Base-by-base conservation (phyloP, 2,329 filamentous ascomycete genomes). In the Diaporthe citri region DNA sequence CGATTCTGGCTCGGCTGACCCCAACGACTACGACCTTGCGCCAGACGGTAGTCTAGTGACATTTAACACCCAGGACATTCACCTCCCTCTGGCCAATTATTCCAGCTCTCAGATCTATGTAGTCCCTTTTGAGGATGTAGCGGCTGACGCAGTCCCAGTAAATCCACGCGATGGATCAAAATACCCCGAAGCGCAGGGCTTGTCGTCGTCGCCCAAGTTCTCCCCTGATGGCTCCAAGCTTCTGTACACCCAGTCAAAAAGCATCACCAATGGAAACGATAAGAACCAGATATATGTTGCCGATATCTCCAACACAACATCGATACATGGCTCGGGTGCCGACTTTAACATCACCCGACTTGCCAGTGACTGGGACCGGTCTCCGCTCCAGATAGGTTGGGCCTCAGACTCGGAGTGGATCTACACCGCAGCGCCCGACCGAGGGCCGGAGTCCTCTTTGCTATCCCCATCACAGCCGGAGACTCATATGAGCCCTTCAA, bases 331-430 rank as follows among this genome's bases (percentile, higher is more conserved):
- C 15, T 25, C 46, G 8, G 10, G 2, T 17, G 10, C 4, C 36
- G 22, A 25, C 4, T 67, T 67, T 31, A 52, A 52, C 17, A 39
- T 67, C 13, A 67, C 31, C 17, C 25, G 64, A 67, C 64, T 67
- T 51, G 64, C 46, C 12, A 43, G 48, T 10, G 31, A 55, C 10
- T 69, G 64, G 48, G 64, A 69, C 36, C 64, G 64, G 22, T 69
- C 64, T 69, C 64, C 48, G 46, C 46, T 69, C 48, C 31, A 69
- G 12, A 34, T 69, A 25, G 64, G 64, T n/a, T 69, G 64, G 64
- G 22, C 46, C 7, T 69, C 31, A 12, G 64, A 52, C 46, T 67
- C 64, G 31, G 20, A 67, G 31, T 52, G 43, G 64, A 67, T 52
- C 20, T 67, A 52, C 20, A 46, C 46, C 0, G 64, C 46, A 1